phyloP scores from a whole-genome alignment of 306 rosid species.

The Vigna nakashimae region DNA sequence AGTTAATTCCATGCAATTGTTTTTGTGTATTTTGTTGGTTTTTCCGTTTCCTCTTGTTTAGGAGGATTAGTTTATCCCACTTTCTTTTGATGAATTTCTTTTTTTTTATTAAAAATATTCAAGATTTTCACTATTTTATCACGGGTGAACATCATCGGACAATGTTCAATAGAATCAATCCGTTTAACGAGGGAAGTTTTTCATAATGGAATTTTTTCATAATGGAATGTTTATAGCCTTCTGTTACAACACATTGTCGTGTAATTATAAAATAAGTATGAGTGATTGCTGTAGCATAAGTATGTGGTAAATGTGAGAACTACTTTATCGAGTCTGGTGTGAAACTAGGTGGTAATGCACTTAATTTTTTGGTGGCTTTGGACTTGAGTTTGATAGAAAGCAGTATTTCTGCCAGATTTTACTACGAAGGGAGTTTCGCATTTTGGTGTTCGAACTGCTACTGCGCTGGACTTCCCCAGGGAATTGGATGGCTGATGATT shows the following conservation, averaged over 20 bases:
- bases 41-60: not conserved
- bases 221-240: not conserved
- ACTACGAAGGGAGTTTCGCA: conserved; percentile 70
- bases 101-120: not conserved
- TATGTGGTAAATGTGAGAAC: conserved; percentile 16
- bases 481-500: conserved; percentile 54
- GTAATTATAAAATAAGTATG: conserved; percentile 7
- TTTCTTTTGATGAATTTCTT: not conserved
- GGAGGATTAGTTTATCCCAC: not conserved
- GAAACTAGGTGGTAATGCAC: conserved; percentile 65
- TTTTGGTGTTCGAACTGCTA: conserved; percentile 76
- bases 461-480: conserved; percentile 61
- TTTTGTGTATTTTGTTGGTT: not conserved
- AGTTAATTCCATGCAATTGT: conserved; percentile 35
- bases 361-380: conserved; percentile 63
- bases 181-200: not conserved
- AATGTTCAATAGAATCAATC: conserved; percentile 6
- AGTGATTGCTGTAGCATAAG: not conserved
- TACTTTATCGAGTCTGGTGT: conserved; percentile 56
- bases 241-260: not conserved
- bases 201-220: not conserved
- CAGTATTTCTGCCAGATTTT: conserved; percentile 75
- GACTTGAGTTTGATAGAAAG: conserved; percentile 80
- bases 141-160: not conserved
- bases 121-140: conserved; percentile 15